Percentiles rank a stretch among this genome's conserved stretches.
Conservation (phyloP, 768 basidiomycete genomes). For the Suillus alpinus region DNA sequence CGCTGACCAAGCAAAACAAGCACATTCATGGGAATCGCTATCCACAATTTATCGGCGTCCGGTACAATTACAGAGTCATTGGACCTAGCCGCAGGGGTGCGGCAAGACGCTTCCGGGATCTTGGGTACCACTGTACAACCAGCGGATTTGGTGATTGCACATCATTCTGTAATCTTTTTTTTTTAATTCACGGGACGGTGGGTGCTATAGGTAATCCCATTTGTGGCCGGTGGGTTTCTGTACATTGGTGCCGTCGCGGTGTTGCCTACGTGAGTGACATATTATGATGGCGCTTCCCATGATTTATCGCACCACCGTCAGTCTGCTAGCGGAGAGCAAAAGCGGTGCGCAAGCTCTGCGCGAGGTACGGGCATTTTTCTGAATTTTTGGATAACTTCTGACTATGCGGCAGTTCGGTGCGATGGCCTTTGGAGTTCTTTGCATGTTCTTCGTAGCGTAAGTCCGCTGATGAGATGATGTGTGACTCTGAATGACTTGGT, state of each 20-base stretch:
- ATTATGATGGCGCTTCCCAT: conserved; percentile 6
- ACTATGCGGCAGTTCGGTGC: conserved; percentile 69
- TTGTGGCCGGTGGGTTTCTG: conserved; percentile 88
- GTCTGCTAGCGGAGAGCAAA: conserved; percentile 83
- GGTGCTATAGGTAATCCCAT: conserved; percentile 70
- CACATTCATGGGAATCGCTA: conserved; percentile 85
- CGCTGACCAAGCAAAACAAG: conserved; percentile 32
- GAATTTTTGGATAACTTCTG: conserved; percentile 12
- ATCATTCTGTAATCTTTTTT: conserved; percentile 6
- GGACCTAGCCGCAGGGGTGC: conserved; percentile 75
- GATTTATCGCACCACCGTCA: conserved; percentile 29
- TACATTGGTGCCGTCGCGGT: conserved; percentile 94
- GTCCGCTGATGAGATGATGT: conserved; percentile 30
- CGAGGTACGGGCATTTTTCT: conserved; percentile 49
- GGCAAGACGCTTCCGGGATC: conserved; percentile 72
- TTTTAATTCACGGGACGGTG: conserved; percentile 14
- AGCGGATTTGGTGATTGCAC: conserved; percentile 67
- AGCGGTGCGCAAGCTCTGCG: conserved; percentile 86
- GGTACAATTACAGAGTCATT: conserved; percentile 37
- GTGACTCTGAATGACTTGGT: conserved; percentile 6
- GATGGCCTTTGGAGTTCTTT: conserved; percentile 86
- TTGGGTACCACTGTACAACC: conserved; percentile 79
- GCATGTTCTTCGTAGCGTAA: conserved; percentile 93
- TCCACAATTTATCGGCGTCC: conserved; percentile 70
- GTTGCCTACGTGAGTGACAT: conserved; percentile 71